A percentile compares a stretch with the other conserved stretches of the same genome.
phyloP scores from a whole-genome alignment of 2,329 filamentous ascomycete genomes.

The Penicillium sp. region DNA sequence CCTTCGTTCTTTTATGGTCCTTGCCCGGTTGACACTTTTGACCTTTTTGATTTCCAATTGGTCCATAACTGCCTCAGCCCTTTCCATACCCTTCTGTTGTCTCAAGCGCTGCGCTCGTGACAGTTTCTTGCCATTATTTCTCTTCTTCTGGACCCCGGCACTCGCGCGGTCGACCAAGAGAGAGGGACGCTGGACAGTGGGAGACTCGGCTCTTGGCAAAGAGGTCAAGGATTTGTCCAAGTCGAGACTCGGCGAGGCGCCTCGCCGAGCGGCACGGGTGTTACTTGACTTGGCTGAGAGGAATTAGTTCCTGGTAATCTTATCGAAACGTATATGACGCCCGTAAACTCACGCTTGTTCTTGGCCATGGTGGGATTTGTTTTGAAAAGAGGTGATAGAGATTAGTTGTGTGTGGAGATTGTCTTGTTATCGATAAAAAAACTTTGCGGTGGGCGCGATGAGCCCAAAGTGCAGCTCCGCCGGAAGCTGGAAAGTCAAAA shows the following conservation, averaged over 20 bases:
- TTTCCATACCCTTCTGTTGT: slow-evolving; percentile 57
- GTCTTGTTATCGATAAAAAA: slow-evolving; percentile 42
- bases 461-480: slow-evolving; percentile 31
- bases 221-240: slow-evolving; percentile 54
- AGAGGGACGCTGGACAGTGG: slow-evolving; percentile 45
- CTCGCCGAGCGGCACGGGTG: slow-evolving; percentile 62
- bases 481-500: slow-evolving; percentile 2
- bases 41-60: slow-evolving; percentile 59
- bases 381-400: slow-evolving; percentile 13
- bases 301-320: slow-evolving; percentile 12
- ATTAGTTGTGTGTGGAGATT: slow-evolving; percentile 31
- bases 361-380: slow-evolving; percentile 40
- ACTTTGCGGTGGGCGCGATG: slow-evolving; percentile 31
- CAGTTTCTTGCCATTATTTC: slow-evolving; percentile 45
- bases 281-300: slow-evolving; percentile 54
- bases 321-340: background rate
- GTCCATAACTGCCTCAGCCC: slow-evolving; percentile 57
- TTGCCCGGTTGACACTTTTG: slow-evolving; percentile 54
- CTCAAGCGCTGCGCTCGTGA: slow-evolving; percentile 57
- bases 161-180: slow-evolving; percentile 53
- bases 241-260: slow-evolving; percentile 56
- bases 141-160: slow-evolving; percentile 58
- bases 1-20: slow-evolving; percentile 52
- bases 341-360: slow-evolving; percentile 35
- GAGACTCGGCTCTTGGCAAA: slow-evolving; percentile 44